Evolutionary conservation across 768 basidiomycete species (phyloP).

Genomic region (Pluteus cervinus): DNA sequence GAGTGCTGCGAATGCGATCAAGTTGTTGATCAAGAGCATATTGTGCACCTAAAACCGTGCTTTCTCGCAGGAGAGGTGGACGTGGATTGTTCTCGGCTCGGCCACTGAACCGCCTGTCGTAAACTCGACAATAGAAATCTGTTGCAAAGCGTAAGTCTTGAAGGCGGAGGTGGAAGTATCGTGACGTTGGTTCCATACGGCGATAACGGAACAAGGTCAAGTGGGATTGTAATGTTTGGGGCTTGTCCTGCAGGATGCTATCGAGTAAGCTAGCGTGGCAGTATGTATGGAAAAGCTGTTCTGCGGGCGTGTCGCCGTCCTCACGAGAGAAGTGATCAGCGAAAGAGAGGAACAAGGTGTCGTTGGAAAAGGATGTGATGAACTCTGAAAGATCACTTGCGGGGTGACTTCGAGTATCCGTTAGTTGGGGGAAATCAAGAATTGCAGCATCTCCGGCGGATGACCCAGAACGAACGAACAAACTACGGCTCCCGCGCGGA

Average conservation of each 20-base stretch:
- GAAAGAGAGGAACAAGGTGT: constrained; percentile 72
- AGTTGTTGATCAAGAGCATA: constrained; percentile 58
- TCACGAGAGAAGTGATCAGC: constrained; percentile 72
- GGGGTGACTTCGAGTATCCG: constrained; percentile 58
- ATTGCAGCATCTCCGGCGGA: constrained; percentile 80
- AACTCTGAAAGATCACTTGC: constrained; percentile 77
- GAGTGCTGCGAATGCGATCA: constrained; percentile 33
- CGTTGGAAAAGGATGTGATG: constrained; percentile 82
- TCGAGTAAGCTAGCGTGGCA: constrained; percentile 77
- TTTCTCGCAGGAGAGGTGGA: constrained; percentile 66
- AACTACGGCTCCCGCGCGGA: constrained; percentile 85
- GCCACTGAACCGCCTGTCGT: constrained; percentile 71
- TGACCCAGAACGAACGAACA: constrained; percentile 84
- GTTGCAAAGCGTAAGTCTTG: constrained; percentile 71
- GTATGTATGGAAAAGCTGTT: constrained; percentile 61
- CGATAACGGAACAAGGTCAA: constrained; percentile 67
- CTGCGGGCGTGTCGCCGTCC: constrained; percentile 50
- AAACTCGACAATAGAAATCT: constrained; percentile 74
- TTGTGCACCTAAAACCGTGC: constrained; percentile 59
- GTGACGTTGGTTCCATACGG: constrained; percentile 47
- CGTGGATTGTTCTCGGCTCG: constrained; percentile 58
- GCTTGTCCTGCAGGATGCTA: constrained; percentile 88
- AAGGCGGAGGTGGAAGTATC: constrained; percentile 59
- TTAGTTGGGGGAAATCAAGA: constrained; percentile 78
- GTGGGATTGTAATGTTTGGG: constrained; percentile 69